Conservation (phyloP, 495 filamentous ascomycete species). For the Xylaria nigripes region DNA sequence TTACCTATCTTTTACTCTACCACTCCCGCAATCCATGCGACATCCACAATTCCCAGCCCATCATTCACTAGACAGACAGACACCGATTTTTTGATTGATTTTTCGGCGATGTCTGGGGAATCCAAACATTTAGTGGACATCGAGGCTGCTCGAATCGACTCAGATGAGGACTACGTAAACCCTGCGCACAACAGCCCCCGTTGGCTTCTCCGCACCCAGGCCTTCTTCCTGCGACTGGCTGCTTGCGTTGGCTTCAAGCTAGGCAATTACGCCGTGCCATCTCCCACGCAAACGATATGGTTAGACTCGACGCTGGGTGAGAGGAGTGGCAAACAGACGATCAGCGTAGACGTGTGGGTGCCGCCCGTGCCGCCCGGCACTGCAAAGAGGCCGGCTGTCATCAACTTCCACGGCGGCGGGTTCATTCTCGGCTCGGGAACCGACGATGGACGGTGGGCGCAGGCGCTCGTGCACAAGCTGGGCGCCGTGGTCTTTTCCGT, state of each 20-base stretch:
- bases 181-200: constrained; percentile 17
- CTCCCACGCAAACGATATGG: constrained; percentile 14
- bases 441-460: constrained; percentile 55
- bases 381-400: constrained; percentile 38
- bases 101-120: neutral
- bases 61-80: neutral
- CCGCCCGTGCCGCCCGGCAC: constrained; percentile 7
- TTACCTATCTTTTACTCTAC: neutral
- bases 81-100: neutral
- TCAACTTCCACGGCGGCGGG: constrained; percentile 61
- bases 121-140: neutral
- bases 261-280: constrained; percentile 6
- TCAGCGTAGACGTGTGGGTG: constrained; percentile 16
- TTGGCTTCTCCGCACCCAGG: constrained; percentile 14
- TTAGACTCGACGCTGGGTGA: constrained; percentile 13
- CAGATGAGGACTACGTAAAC: constrained; percentile 17
- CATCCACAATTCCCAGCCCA: neutral
- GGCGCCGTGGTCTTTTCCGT: constrained; percentile 50
- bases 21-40: neutral
- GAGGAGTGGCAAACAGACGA: constrained; percentile 8
- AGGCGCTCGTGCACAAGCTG: constrained; percentile 26
- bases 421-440: constrained; percentile 55
- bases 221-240: constrained; percentile 10
- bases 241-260: constrained; percentile 13
- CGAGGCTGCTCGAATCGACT: neutral